These are phyloP conservation scores for Aspergillus aculeatus DNA, from an alignment of 2,329 filamentous ascomycete species.

Conservation along the genomic window DNA sequence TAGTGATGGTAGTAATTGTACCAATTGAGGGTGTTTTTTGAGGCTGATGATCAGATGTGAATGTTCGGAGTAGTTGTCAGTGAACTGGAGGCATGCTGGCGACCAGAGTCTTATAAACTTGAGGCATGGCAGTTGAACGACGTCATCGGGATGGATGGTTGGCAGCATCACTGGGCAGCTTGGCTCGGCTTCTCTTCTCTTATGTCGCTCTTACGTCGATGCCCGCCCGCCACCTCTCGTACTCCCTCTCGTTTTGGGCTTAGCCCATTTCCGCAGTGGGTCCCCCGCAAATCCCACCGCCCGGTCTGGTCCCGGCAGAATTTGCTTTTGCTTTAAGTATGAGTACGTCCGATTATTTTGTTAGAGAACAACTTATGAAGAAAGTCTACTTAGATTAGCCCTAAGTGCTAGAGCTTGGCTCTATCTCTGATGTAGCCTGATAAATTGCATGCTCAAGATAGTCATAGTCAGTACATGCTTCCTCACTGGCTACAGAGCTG, in stretches of 20 bases:
- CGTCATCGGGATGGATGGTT: background rate
- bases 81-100: too few species aligned
- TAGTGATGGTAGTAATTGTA: background rate
- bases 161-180: background rate
- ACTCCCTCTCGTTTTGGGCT: slow-evolving; percentile 6
- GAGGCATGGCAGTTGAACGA: background rate
- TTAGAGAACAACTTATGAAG: too few species aligned
- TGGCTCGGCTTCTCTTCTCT: background rate
- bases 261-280: slow-evolving; percentile 4
- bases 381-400: too few species aligned
- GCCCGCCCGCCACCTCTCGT: slow-evolving; percentile 15
- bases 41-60: too few species aligned
- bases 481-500: too few species aligned
- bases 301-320: background rate
- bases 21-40: background rate
- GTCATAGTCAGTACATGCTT: too few species aligned
- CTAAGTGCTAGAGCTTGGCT: too few species aligned
- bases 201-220: slow-evolving; percentile 27
- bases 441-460: too few species aligned
- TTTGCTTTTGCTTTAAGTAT: background rate
- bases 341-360: too few species aligned
- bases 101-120: background rate
- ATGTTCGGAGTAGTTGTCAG: too few species aligned
- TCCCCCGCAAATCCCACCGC: background rate
- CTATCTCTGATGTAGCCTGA: too few species aligned